A percentile compares a stretch with the other conserved stretches of the same genome.
Evolutionary conservation across 2,329 filamentous ascomycete species (phyloP).

Genomic region (Trichoderma citrinoviride): DNA sequence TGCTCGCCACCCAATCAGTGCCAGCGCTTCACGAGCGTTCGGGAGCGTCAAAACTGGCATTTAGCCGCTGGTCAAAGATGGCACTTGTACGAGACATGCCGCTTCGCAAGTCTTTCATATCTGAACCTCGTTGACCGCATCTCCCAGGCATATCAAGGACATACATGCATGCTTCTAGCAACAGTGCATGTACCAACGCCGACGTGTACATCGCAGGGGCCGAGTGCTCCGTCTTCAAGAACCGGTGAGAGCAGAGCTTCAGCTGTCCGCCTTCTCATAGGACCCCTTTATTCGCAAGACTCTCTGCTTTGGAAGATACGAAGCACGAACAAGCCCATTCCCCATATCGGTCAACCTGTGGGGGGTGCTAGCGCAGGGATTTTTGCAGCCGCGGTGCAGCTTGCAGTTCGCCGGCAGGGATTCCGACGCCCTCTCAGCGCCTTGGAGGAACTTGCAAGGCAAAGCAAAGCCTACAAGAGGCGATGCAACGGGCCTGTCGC

Average conservation of each 20-base stretch:
- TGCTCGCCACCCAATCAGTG: neutral
- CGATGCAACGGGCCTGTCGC: neutral
- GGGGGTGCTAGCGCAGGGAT: constrained; percentile 12
- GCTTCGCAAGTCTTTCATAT: neutral
- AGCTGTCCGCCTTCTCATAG: constrained; percentile 1
- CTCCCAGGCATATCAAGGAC: neutral
- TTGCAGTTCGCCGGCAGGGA: constrained; percentile 9
- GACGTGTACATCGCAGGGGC: neutral
- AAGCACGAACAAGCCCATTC: neutral
- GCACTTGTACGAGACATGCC: neutral
- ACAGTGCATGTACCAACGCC: too few relatives aligned
- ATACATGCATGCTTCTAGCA: too few relatives aligned
- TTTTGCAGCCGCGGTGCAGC: constrained; percentile 9
- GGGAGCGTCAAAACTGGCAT: neutral
- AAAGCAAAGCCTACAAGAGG: neutral
- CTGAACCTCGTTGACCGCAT: neutral
- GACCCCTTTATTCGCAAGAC: neutral
- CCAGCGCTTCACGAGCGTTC: neutral
- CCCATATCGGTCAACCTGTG: constrained; percentile 5
- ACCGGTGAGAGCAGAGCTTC: constrained; percentile 5
- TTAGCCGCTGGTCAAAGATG: neutral
- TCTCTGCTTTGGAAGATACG: neutral
- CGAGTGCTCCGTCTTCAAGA: neutral
- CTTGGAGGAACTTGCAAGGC: too few relatives aligned
- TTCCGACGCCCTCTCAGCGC: neutral